phyloP scores from a whole-genome alignment of 148 eudicot genomes.

The Diospyros lotus region DNA sequence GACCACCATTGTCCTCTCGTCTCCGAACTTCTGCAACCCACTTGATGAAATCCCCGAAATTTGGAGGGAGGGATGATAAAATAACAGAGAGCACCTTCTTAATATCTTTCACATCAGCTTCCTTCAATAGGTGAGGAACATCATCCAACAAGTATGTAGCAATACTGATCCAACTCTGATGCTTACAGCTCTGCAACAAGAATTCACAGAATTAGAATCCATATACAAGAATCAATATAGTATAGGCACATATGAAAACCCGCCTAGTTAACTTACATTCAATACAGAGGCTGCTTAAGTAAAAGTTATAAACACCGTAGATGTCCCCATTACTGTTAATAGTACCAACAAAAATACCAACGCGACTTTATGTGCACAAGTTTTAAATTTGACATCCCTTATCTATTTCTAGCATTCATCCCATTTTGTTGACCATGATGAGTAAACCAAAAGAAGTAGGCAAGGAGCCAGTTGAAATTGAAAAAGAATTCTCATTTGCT shows the following conservation, averaged over 20 bases:
- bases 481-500: no score
- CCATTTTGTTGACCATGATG: neutral
- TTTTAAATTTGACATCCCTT: neutral
- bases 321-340: neutral
- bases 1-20: conserved; percentile 66
- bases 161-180: conserved; percentile 66
- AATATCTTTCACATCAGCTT: conserved; percentile 46
- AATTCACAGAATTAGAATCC: conserved; percentile 3
- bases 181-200: conserved; percentile 72
- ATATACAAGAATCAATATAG: neutral
- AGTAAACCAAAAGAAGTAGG: neutral
- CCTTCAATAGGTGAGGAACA: conserved; percentile 55
- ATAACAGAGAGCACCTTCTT: conserved; percentile 49
- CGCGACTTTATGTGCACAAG: neutral
- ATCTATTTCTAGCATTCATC: neutral
- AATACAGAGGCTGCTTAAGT: neutral
- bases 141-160: conserved; percentile 80
- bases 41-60: conserved; percentile 78
- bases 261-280: neutral
- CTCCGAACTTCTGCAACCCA: conserved; percentile 91
- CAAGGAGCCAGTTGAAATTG: no score
- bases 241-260: neutral
- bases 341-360: neutral
- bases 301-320: neutral
- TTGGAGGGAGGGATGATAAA: conserved; percentile 67